Conservation (phyloP, 2,329 filamentous ascomycete genomes). For the Colletotrichum orbiculare region DNA sequence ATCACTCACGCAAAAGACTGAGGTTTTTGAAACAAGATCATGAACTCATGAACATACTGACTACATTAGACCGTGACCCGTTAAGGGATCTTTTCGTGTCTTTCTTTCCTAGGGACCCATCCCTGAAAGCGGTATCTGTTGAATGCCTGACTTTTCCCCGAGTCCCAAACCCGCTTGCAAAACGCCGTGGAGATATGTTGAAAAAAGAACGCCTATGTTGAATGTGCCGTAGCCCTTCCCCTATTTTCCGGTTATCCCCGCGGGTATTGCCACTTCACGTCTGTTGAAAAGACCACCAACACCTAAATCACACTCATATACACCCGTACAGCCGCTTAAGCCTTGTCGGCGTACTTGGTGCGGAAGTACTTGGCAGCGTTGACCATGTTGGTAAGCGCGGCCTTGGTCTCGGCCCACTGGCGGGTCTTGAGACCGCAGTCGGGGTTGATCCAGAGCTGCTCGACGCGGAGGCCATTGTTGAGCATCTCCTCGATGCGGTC, state of each 20-base stretch:
- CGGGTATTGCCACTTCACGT: constrained; percentile 37
- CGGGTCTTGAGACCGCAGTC: constrained; percentile 99
- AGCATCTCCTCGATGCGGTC: constrained; percentile 98
- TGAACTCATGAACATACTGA: constrained; percentile 35
- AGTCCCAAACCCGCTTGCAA: constrained; percentile 37
- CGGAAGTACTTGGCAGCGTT: constrained; percentile 98
- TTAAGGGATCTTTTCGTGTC: constrained; percentile 38
- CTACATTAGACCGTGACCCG: constrained; percentile 35
- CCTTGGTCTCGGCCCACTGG: constrained; percentile 99
- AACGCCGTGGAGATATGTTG: constrained; percentile 38
- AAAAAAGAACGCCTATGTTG: constrained; percentile 40
- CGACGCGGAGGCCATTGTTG: constrained; percentile 87
- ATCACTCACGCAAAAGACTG: neutral
- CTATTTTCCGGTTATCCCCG: constrained; percentile 38
- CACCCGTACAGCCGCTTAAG: constrained; percentile 27
- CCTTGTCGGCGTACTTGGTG: constrained; percentile 74
- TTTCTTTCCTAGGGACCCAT: constrained; percentile 25
- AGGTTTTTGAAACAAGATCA: constrained; percentile 27
- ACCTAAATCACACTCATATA: constrained; percentile 37
- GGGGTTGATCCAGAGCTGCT: constrained; percentile 99
- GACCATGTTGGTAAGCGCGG: constrained; percentile 95
- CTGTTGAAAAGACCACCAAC: constrained; percentile 39
- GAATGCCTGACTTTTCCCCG: constrained; percentile 39
- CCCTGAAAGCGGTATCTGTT: constrained; percentile 39
- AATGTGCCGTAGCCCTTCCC: constrained; percentile 36